Conservation (phyloP, 164 flowering plant genomes). For the Dillenia turbinata region DNA sequence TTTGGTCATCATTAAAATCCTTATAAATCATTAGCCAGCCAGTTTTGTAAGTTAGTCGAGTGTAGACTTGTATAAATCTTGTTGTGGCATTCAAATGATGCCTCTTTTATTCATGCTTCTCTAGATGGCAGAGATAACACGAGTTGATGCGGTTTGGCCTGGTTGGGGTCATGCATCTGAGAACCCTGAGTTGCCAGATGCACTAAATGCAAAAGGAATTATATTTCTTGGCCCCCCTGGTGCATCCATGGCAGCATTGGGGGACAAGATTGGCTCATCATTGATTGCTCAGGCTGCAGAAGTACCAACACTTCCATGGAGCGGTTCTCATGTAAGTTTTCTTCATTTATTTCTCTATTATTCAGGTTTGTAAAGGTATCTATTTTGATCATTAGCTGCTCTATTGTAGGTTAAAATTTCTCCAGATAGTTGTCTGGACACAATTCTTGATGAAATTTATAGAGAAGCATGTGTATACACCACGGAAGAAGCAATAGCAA, state of each 20-base stretch:
- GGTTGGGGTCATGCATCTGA: slow-evolving; percentile 99
- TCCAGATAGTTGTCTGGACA: slow-evolving; percentile 64
- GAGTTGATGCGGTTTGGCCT: slow-evolving; percentile 99
- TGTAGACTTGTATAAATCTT: background rate
- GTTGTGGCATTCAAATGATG: slow-evolving; percentile 5
- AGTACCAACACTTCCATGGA: slow-evolving; percentile 99
- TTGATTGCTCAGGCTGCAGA: slow-evolving; percentile 98
- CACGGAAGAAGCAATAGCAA: slow-evolving; percentile 93
- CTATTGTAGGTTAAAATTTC: slow-evolving; percentile 79
- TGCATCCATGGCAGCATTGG: slow-evolving; percentile 89
- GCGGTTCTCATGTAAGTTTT: slow-evolving; percentile 91
- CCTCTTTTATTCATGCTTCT: slow-evolving; percentile 11
- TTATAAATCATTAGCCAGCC: background rate
- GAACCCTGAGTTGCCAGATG: slow-evolving; percentile 97
- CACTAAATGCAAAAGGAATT: slow-evolving; percentile 74
- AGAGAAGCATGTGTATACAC: slow-evolving; percentile 90
- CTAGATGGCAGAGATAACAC: slow-evolving; percentile 96
- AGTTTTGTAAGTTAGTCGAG: background rate
- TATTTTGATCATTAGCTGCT: slow-evolving; percentile 1
- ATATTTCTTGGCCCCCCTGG: slow-evolving; percentile 96
- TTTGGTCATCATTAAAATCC: too few species aligned
- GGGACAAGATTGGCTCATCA: slow-evolving; percentile 99
- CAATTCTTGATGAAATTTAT: slow-evolving; percentile 82
- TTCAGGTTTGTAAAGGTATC: slow-evolving; percentile 2
- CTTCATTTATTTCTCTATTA: background rate